Conservation (phyloP, 2,329 filamentous ascomycete genomes). For the Sarocladiaceae sp. region DNA sequence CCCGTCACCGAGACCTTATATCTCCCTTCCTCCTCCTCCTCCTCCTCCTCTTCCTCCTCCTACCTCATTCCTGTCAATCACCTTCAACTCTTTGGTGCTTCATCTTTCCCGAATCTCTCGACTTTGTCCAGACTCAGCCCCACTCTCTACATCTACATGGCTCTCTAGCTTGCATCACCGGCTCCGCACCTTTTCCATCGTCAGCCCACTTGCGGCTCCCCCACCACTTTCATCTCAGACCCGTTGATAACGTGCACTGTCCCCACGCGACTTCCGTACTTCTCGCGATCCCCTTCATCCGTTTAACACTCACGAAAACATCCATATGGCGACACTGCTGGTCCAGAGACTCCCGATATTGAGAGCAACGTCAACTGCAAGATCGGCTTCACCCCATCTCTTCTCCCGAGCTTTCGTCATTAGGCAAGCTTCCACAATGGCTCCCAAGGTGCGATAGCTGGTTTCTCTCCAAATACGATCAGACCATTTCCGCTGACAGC, state of each 20-base stretch:
- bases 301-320: no score
- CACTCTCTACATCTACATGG: no score
- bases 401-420: slow-evolving; percentile 14
- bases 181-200: no score
- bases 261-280: no score
- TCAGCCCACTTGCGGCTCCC: no score
- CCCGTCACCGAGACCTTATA: neutral
- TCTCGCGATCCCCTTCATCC: no score
- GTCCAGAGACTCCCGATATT: neutral
- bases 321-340: slow-evolving; percentile 3
- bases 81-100: no score
- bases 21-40: neutral
- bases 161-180: no score
- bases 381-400: neutral
- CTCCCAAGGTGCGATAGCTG: slow-evolving; percentile 30
- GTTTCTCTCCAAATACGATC: neutral
- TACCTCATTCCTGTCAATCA: neutral
- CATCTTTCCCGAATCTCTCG: no score
- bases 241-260: no score
- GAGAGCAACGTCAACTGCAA: neutral
- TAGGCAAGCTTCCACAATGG: slow-evolving; percentile 41
- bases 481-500: neutral
- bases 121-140: no score
- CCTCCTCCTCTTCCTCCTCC: slow-evolving; percentile 4
- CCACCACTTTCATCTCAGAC: no score